These are phyloP conservation scores for Epichloe gansuensis DNA, from an alignment of 2,329 filamentous ascomycete genomes.

Conservation along the genomic window DNA sequence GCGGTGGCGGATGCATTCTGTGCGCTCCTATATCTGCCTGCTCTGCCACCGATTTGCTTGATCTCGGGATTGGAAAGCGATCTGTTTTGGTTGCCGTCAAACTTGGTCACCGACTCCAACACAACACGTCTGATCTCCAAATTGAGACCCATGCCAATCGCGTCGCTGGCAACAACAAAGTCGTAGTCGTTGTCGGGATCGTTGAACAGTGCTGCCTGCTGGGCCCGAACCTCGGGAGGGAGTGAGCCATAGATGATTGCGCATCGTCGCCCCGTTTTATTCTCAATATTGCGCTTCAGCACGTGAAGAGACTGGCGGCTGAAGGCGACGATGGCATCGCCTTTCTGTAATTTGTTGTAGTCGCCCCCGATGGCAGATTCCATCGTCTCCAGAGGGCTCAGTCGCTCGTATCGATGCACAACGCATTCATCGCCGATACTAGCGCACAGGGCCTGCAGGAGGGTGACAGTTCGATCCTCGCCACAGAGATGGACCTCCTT, in stretches of 20 bases:
- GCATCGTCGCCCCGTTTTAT: constrained; percentile 62
- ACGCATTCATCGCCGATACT: constrained; percentile 71
- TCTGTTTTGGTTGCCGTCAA: constrained; percentile 45
- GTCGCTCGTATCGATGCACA: constrained; percentile 70
- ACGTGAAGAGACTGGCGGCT: constrained; percentile 71
- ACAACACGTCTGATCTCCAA: constrained; percentile 83
- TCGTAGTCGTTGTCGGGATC: constrained; percentile 94
- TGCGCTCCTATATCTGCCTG: constrained; percentile 71
- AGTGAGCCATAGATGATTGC: constrained; percentile 88
- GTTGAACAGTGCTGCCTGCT: constrained; percentile 89
- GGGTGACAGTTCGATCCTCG: constrained; percentile 67
- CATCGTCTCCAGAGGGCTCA: constrained; percentile 66
- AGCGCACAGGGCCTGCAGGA: constrained; percentile 68
- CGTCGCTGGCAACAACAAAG: constrained; percentile 84
- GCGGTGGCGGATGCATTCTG: constrained; percentile 14
- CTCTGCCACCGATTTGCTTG: constrained; percentile 90
- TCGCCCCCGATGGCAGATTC: constrained; percentile 48
- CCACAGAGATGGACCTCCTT: constrained; percentile 89
- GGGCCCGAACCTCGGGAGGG: constrained; percentile 82
- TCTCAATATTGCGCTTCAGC: constrained; percentile 68
- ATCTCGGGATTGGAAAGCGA: constrained; percentile 62
- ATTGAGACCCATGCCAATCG: constrained; percentile 95
- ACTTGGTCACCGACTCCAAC: constrained; percentile 69
- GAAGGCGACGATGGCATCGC: constrained; percentile 83
- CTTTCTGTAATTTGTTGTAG: constrained; percentile 62